A percentile compares a stretch with the other conserved stretches of the same genome.
Conservation (phyloP, 1,284 basidiomycete species). For the Bondarzewia mesenterica region DNA sequence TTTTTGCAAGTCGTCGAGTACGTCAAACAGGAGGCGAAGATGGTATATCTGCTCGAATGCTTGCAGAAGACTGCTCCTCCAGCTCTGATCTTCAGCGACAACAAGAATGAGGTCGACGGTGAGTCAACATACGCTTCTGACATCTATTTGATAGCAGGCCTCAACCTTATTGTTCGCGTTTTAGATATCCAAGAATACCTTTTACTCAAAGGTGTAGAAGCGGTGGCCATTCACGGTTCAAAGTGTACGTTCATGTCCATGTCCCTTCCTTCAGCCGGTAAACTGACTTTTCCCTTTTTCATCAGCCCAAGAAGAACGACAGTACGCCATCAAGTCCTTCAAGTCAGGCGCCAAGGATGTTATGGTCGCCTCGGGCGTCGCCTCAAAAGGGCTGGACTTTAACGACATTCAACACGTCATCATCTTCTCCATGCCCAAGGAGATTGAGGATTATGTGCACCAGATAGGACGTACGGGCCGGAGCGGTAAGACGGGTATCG, state of each 20-base stretch:
- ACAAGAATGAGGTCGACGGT: conserved; percentile 99
- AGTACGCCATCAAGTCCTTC: conserved; percentile 97
- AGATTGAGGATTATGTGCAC: conserved; percentile 98
- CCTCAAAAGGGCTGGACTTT: conserved; percentile 97
- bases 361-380: conserved; percentile 98
- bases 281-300: background rate
- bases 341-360: conserved; percentile 96
- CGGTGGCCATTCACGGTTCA: conserved; percentile 96
- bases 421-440: conserved; percentile 98
- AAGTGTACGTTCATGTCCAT: conserved; percentile 59
- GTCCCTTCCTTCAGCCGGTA: background rate
- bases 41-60: conserved; percentile 97
- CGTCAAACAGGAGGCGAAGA: conserved; percentile 98
- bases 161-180: background rate
- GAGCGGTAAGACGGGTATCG: conserved; percentile 96
- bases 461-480: conserved; percentile 98
- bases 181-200: conserved; percentile 97
- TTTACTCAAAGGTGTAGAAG: conserved; percentile 93
- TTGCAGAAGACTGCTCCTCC: conserved; percentile 98
- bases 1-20: conserved; percentile 98
- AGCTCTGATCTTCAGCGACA: conserved; percentile 97
- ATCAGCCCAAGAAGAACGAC: conserved; percentile 93
- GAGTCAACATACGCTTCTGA: conserved; percentile 17
- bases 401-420: conserved; percentile 98
- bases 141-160: background rate